Percentiles rank a stretch among this genome's conserved stretches.
Conservation (phyloP, 345 rosid genomes). For the Dimocarpus longan region DNA sequence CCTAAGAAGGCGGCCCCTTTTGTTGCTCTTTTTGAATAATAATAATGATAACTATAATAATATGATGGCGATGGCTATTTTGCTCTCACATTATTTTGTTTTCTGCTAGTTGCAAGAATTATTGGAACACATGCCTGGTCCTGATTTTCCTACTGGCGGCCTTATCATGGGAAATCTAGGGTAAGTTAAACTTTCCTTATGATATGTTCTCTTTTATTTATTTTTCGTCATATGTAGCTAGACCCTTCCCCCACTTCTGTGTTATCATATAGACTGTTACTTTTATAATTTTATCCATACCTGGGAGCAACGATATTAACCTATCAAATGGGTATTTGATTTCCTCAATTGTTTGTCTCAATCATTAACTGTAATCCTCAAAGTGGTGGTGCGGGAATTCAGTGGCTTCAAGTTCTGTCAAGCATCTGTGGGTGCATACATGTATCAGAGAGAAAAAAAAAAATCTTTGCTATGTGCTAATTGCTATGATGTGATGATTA, state of each 20-base stretch:
- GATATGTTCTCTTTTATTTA: neutral
- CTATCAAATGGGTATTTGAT: neutral
- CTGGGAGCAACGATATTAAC: neutral
- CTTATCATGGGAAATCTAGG: slow-evolving; percentile 93
- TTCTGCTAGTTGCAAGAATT: slow-evolving; percentile 83
- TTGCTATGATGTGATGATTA: neutral
- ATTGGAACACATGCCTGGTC: slow-evolving; percentile 99
- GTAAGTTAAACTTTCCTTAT: slow-evolving; percentile 40
- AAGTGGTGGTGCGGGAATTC: neutral
- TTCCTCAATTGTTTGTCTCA: neutral
- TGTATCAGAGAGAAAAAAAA: neutral
- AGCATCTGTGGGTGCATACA: neutral
- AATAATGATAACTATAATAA: neutral
- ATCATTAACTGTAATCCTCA: neutral
- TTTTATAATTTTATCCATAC: neutral
- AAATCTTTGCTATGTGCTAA: neutral
- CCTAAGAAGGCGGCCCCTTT: neutral
- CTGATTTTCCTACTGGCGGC: slow-evolving; percentile 99
- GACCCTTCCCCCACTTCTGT: neutral
- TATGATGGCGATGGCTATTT: neutral
- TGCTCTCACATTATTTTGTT: slow-evolving; percentile 28
- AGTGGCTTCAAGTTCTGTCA: neutral
- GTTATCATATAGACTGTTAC: neutral
- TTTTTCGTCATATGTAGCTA: neutral
- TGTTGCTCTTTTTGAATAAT: neutral